Evolutionary conservation across 257 asterid species (phyloP), one percentile per base, ranked within the genome.

Genomic region (Mitragyna speciosa): DNA sequence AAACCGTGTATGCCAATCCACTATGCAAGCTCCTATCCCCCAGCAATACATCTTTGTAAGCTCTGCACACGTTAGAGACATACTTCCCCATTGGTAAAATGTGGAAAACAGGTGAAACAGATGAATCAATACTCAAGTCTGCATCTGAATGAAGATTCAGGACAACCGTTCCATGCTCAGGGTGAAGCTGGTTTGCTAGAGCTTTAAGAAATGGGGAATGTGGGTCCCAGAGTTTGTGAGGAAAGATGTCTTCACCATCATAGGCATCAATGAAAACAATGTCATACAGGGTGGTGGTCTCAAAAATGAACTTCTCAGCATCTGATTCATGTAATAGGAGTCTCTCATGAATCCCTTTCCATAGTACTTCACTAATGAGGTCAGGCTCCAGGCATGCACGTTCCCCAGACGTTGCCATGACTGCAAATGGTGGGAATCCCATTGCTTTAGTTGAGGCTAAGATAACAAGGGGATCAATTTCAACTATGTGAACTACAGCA

Each of bases 321-420:
- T 92, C 98, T 43, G 91, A 85, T 61, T 86, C 88, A 14, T 87
- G 84, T 73, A 94, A 65, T 30, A 76, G 85, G 24, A 94, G 84
- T 70, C 98, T 90, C 82, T 92, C 97, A 10, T 90, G 97, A 75
- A 87, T 84, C 79, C 98, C 98, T 87, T 82, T 88, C 98, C 97
- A 94, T 22, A 90, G 66, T 20, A 89, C 79, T 76, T 90, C 90
- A 41, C 89, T 87, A 6, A 86, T 69, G 3, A 83, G 89, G 33
- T 82, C 76, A 56, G 91, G 89, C 24, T 78, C 82, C 31, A 87
- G 72, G 84, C 70, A 31, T 12, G 87, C 87, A 28, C 90, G 91
- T 54, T 79, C 82, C 33, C 93, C 91, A 17, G 88, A 82, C 69
- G 87, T 87, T 39, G 91, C 81, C 85, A 84, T 86, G 36, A 91